A percentile compares a stretch with the other conserved stretches of the same genome.
Evolutionary conservation across 2,329 filamentous ascomycete species (phyloP).

Genomic region (Botryotinia calthae): DNA sequence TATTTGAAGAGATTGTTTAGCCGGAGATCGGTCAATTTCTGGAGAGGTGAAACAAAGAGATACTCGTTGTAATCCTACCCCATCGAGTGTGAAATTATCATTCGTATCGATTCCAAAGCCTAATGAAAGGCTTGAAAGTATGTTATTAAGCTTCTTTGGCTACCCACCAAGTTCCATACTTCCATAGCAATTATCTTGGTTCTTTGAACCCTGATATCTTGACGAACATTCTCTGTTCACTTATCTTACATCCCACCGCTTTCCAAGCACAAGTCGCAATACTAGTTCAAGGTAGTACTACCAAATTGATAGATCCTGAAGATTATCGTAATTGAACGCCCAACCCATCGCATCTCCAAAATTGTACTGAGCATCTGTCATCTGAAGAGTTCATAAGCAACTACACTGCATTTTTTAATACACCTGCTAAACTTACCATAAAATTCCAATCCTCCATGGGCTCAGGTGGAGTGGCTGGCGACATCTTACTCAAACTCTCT

Average conservation of each 20-base stretch:
- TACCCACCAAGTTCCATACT: background rate
- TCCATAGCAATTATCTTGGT: background rate
- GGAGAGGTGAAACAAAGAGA: too few species aligned
- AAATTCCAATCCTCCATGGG: conserved; percentile 45
- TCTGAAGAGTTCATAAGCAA: conserved; percentile 30
- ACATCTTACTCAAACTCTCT: conserved; percentile 27
- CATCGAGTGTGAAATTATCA: background rate
- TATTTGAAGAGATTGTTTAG: too few species aligned
- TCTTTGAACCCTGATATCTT: background rate
- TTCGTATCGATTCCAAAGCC: background rate
- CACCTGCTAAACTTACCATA: conserved; percentile 39
- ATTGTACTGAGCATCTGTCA: conserved; percentile 37
- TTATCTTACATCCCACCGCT: background rate
- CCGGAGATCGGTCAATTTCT: too few species aligned
- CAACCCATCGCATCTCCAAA: conserved; percentile 28
- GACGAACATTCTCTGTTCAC: background rate
- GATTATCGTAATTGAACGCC: conserved; percentile 26
- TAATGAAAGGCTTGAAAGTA: background rate
- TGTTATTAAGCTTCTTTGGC: background rate
- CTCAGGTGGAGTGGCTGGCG: conserved; percentile 34
- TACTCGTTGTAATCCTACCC: too few species aligned
- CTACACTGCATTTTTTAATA: background rate
- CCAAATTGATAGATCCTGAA: conserved; percentile 21
- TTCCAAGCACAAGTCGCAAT: background rate
- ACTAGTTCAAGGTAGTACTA: background rate